Evolutionary conservation across 306 rosid genomes (phyloP).

Genomic region (Dalbergia cultrata): DNA sequence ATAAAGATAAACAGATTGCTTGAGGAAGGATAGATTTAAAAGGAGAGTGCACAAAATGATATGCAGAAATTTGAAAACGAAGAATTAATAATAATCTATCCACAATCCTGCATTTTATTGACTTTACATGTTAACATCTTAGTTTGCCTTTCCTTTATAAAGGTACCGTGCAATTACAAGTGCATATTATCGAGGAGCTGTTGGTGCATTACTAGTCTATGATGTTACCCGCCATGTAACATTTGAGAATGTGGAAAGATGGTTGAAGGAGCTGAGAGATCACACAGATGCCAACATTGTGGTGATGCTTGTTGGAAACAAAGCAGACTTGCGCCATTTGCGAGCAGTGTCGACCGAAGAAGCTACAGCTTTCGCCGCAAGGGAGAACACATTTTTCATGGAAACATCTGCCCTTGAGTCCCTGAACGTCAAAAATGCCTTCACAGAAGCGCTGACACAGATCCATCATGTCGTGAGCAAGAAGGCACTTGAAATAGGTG

Average conservation of each 20-base stretch:
- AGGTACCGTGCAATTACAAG: conserved; percentile 92
- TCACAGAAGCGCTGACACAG: conserved; percentile 76
- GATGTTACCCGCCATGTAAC: conserved; percentile 85
- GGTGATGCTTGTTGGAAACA: conserved; percentile 83
- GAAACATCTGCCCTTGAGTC: conserved; percentile 89
- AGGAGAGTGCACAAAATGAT: neutral
- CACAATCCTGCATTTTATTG: neutral
- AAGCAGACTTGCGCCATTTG: conserved; percentile 81
- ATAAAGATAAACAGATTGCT: neutral
- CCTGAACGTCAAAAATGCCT: conserved; percentile 75
- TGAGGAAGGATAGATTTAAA: conserved; percentile 1
- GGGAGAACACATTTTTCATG: conserved; percentile 75
- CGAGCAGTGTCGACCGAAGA: conserved; percentile 75
- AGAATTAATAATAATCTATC: neutral
- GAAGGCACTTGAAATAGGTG: conserved; percentile 78
- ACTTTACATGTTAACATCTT: conserved; percentile 16
- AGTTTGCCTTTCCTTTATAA: conserved; percentile 19
- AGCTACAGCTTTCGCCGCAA: conserved; percentile 65
- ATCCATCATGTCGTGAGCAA: conserved; percentile 70
- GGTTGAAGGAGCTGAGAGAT: conserved; percentile 89
- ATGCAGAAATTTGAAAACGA: neutral
- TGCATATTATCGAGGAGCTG: conserved; percentile 85
- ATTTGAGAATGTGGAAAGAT: conserved; percentile 82
- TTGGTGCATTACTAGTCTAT: conserved; percentile 87
- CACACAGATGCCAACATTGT: conserved; percentile 87